Conservation (phyloP, 805 yeast species). For the Diddensiella caesifluorescens region DNA sequence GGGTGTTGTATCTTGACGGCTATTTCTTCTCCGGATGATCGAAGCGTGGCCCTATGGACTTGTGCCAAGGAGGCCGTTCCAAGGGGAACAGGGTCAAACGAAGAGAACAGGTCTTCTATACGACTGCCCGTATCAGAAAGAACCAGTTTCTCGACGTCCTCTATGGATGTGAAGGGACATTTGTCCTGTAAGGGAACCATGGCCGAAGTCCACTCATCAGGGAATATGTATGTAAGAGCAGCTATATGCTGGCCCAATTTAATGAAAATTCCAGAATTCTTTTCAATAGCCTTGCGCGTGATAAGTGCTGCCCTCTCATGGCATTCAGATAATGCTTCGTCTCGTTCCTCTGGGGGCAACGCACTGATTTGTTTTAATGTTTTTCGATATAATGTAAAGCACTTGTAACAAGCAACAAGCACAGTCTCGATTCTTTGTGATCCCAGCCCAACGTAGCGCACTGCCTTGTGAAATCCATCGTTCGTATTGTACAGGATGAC, state of each 20-base stretch:
- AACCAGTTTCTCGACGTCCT: constrained; percentile 66
- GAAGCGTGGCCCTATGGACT: constrained; percentile 74
- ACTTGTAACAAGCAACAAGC: constrained; percentile 54
- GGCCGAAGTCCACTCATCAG: constrained; percentile 90
- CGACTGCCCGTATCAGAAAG: constrained; percentile 55
- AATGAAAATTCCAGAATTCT: constrained; percentile 88
- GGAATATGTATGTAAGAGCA: constrained; percentile 86
- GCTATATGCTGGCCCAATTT: constrained; percentile 92
- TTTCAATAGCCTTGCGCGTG: constrained; percentile 71
- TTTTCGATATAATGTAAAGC: constrained; percentile 65
- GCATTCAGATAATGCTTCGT: constrained; percentile 52
- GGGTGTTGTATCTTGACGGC: constrained; percentile 98
- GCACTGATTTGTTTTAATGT: constrained; percentile 45
- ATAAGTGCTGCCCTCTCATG: constrained; percentile 74
- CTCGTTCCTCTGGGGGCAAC: constrained; percentile 40
- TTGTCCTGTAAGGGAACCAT: constrained; percentile 89
- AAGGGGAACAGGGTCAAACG: constrained; percentile 67
- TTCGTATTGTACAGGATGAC: constrained; percentile 20
- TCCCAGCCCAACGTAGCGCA: constrained; percentile 22
- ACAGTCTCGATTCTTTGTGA: constrained; percentile 30
- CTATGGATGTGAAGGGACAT: constrained; percentile 76
- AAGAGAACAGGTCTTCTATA: constrained; percentile 58
- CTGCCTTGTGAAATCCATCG: constrained; percentile 22
- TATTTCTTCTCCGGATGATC: constrained; percentile 57
- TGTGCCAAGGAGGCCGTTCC: constrained; percentile 97